Conservation (phyloP, 495 filamentous ascomycete genomes). For the Lindgomyces ingoldianus region DNA sequence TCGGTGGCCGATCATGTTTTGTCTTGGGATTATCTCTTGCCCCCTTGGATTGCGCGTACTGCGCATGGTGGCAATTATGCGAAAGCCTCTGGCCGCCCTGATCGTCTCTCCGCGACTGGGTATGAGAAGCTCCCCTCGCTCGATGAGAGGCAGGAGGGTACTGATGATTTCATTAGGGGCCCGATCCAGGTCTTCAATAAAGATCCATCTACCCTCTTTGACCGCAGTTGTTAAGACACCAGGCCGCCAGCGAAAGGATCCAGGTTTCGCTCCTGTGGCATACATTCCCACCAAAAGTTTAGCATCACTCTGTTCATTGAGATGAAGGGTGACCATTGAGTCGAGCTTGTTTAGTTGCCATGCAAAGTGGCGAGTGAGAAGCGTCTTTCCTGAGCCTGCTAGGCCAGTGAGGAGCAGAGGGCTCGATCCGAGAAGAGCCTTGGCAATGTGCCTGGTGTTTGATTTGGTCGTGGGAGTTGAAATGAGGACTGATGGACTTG, state of each 20-base stretch:
- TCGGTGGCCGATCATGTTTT: conserved; percentile 71
- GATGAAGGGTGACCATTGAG: conserved; percentile 83
- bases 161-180: conserved; percentile 95
- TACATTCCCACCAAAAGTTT: conserved; percentile 95
- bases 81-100: conserved; percentile 78
- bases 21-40: conserved; percentile 57
- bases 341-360: conserved; percentile 68
- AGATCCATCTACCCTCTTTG: conserved; percentile 88
- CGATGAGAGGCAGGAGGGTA: conserved; percentile 85
- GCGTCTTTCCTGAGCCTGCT: conserved; percentile 88
- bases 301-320: conserved; percentile 96
- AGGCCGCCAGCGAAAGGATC: conserved; percentile 88
- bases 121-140: conserved; percentile 81
- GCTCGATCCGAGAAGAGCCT: conserved; percentile 60
- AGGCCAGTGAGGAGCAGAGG: conserved; percentile 81
- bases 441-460: conserved; percentile 70
- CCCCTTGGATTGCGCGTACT: conserved; percentile 71
- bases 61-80: conserved; percentile 86
- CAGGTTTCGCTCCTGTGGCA: conserved; percentile 77
- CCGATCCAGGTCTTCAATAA: conserved; percentile 95
- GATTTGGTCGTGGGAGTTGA: conserved; percentile 66
- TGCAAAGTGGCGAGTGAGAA: conserved; percentile 79
- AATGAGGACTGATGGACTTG: conserved; percentile 52
- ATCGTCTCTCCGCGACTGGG: conserved; percentile 83
- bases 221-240: conserved; percentile 93